Conservation (phyloP, 108 stramenopile genomes). For the Skeletonema marinoi region DNA sequence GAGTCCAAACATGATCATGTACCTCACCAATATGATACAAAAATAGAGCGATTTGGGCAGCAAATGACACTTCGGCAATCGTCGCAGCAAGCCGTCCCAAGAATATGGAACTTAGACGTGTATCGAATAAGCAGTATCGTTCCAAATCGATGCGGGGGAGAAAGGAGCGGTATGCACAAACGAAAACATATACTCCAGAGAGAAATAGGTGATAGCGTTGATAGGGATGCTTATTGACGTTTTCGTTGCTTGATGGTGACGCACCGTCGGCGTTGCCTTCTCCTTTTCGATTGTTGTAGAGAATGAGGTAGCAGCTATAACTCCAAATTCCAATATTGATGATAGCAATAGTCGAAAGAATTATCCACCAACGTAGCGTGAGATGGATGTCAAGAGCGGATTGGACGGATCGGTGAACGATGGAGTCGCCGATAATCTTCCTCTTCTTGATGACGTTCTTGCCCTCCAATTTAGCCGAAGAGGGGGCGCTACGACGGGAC, state of each 20-base stretch:
- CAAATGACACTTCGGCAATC: slow-evolving; percentile 34
- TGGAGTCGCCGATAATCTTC: no score
- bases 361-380: slow-evolving; percentile 12
- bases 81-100: slow-evolving; percentile 37
- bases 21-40: slow-evolving; percentile 29
- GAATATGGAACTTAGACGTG: slow-evolving; percentile 39
- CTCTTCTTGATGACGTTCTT: no score
- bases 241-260: background rate
- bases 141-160: slow-evolving; percentile 47
- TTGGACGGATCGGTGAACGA: background rate
- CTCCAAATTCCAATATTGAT: slow-evolving; percentile 11
- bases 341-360: slow-evolving; percentile 1
- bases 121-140: slow-evolving; percentile 46
- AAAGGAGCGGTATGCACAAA: slow-evolving; percentile 45
- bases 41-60: slow-evolving; percentile 35
- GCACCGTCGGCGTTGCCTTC: background rate
- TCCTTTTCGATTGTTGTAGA: background rate
- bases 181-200: slow-evolving; percentile 44
- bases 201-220: slow-evolving; percentile 36
- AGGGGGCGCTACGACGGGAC: no score
- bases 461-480: no score
- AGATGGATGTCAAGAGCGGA: background rate
- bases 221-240: background rate
- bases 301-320: background rate
- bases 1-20: slow-evolving; percentile 22